phyloP scores from a whole-genome alignment of 2,329 filamentous ascomycete species.

The Paraphoma sp. region DNA sequence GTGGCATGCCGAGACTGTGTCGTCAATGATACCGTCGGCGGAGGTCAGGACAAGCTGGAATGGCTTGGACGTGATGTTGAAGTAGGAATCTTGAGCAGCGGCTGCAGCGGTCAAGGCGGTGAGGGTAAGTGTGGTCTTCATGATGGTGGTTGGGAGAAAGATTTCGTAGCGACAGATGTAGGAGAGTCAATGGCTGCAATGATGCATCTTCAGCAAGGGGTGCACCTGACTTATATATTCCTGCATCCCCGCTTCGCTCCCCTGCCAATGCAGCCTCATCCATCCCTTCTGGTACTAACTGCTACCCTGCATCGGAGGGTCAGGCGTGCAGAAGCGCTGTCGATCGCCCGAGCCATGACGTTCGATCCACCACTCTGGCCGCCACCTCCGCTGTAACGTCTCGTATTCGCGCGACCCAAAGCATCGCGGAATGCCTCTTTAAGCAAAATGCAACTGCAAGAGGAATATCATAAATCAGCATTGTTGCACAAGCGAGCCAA shows the following conservation, averaged over 20 bases:
- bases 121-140: slow-evolving; percentile 28
- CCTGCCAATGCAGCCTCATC: slow-evolving; percentile 7
- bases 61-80: slow-evolving; percentile 50
- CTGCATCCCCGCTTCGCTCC: background rate
- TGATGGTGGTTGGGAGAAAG: slow-evolving; percentile 2
- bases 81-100: slow-evolving; percentile 26
- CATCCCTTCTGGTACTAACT: slow-evolving; percentile 5
- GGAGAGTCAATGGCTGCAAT: background rate
- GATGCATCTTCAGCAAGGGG: slow-evolving; percentile 8
- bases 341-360: slow-evolving; percentile 11
- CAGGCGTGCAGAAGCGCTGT: slow-evolving; percentile 14
- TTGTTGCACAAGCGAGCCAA: slow-evolving; percentile 17
- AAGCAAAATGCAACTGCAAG: slow-evolving; percentile 7
- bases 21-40: slow-evolving; percentile 47
- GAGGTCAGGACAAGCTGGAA: slow-evolving; percentile 54
- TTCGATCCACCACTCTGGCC: slow-evolving; percentile 10
- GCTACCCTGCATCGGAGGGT: slow-evolving; percentile 14
- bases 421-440: slow-evolving; percentile 9
- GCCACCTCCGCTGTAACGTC: slow-evolving; percentile 12
- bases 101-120: slow-evolving; percentile 31
- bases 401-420: slow-evolving; percentile 9
- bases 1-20: slow-evolving; percentile 54
- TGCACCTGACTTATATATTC: slow-evolving; percentile 15
- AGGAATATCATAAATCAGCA: slow-evolving; percentile 23
- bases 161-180: background rate